phyloP scores from a whole-genome alignment of 2,329 filamentous ascomycete genomes.

The Fonsecaea erecta region DNA sequence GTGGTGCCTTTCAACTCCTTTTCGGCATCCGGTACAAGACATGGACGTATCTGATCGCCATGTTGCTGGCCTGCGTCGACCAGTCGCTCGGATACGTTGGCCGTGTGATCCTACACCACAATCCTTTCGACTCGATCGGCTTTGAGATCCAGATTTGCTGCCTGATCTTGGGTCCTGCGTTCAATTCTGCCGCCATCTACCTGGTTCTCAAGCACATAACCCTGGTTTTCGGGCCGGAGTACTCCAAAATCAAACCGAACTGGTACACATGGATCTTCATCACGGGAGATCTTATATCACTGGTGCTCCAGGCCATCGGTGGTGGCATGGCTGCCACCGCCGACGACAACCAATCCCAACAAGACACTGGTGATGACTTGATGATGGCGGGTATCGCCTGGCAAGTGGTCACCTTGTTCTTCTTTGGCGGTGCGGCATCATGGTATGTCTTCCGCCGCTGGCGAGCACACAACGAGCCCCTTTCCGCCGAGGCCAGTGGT shows the following conservation, averaged over 20 bases:
- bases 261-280: slow-evolving; percentile 66
- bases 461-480: slow-evolving; percentile 25
- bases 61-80: slow-evolving; percentile 58
- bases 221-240: slow-evolving; percentile 57
- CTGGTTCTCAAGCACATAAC: slow-evolving; percentile 63
- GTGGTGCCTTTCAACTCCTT: slow-evolving; percentile 57
- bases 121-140: slow-evolving; percentile 55
- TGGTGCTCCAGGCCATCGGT: slow-evolving; percentile 61
- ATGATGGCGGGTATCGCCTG: slow-evolving; percentile 63
- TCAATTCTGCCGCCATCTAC: slow-evolving; percentile 61
- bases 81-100: slow-evolving; percentile 63
- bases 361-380: slow-evolving; percentile 57
- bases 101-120: slow-evolving; percentile 58
- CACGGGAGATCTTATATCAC: slow-evolving; percentile 61
- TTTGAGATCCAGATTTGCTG: slow-evolving; percentile 62
- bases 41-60: slow-evolving; percentile 57
- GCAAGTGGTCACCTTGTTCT: slow-evolving; percentile 57
- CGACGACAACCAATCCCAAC: slow-evolving; percentile 44
- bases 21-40: slow-evolving; percentile 57
- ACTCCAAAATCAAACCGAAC: slow-evolving; percentile 53
- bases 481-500: slow-evolving; percentile 19
- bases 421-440: slow-evolving; percentile 38
- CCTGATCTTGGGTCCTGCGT: slow-evolving; percentile 62
- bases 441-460: slow-evolving; percentile 29
- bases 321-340: slow-evolving; percentile 60